Evolutionary conservation across 148 eudicot genomes (phyloP).

Genomic region (Rhododendron ovatum): DNA sequence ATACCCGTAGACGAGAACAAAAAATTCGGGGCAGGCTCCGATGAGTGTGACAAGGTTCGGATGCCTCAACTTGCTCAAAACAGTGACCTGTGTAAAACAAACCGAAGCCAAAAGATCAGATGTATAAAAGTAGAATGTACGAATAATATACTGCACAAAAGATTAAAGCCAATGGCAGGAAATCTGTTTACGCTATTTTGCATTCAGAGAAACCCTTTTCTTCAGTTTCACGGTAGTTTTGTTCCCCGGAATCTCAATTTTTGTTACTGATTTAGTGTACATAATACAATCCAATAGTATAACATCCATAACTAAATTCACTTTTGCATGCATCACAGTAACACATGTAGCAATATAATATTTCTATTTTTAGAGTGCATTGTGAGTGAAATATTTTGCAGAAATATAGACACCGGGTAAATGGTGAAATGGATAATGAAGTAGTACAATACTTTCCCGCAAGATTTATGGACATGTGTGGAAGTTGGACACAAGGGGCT

Average conservation of each 20-base stretch:
- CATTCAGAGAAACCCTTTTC: neutral
- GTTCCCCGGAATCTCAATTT: neutral
- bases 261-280: neutral
- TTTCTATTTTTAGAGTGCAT: neutral
- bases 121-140: neutral
- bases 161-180: neutral
- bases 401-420: neutral
- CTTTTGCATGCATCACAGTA: neutral
- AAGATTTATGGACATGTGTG: neutral
- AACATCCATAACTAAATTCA: neutral
- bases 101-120: neutral
- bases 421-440: neutral
- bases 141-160: neutral
- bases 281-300: neutral
- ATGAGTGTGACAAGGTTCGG: conserved; percentile 78
- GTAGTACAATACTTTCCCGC: neutral
- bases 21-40: conserved; percentile 76
- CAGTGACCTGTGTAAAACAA: conserved; percentile 48
- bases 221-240: neutral
- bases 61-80: conserved; percentile 78
- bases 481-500: neutral
- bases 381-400: neutral
- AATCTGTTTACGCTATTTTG: neutral
- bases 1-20: conserved; percentile 74
- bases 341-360: neutral